These are phyloP conservation scores for Eutrema salsugineum DNA, from an alignment of 441 rosid genomes.

Conservation along the genomic window DNA sequence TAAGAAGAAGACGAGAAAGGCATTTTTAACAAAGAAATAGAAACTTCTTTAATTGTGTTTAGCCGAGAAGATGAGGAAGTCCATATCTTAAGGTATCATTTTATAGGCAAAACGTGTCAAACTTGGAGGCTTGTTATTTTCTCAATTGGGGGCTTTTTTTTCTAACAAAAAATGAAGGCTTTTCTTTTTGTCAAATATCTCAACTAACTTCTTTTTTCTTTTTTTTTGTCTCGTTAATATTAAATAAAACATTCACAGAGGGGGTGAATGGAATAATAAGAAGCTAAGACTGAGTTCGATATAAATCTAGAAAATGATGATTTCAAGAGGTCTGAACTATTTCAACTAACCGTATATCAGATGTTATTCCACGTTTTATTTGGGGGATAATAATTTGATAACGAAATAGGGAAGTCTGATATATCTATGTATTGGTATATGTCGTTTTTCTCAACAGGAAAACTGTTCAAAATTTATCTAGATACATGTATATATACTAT, in stretches of 20 bases:
- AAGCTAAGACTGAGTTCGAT: background rate
- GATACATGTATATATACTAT: too few relatives aligned
- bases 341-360: too few relatives aligned
- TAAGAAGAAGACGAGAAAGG: background rate
- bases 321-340: background rate
- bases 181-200: background rate
- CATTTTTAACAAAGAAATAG: background rate
- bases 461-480: too few relatives aligned
- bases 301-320: background rate
- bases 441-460: too few relatives aligned
- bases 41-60: background rate
- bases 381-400: too few relatives aligned
- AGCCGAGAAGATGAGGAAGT: constrained; percentile 1
- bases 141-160: background rate
- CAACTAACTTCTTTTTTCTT: background rate
- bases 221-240: background rate
- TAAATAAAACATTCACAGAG: background rate
- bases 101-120: constrained; percentile 23
- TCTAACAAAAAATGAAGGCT: background rate
- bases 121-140: constrained; percentile 18
- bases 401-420: too few relatives aligned
- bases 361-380: too few relatives aligned
- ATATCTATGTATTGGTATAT: too few relatives aligned
- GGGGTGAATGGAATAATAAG: background rate
- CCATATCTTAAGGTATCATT: background rate